Conservation (phyloP, 1,284 basidiomycete species). For the Golubevia sp. region DNA sequence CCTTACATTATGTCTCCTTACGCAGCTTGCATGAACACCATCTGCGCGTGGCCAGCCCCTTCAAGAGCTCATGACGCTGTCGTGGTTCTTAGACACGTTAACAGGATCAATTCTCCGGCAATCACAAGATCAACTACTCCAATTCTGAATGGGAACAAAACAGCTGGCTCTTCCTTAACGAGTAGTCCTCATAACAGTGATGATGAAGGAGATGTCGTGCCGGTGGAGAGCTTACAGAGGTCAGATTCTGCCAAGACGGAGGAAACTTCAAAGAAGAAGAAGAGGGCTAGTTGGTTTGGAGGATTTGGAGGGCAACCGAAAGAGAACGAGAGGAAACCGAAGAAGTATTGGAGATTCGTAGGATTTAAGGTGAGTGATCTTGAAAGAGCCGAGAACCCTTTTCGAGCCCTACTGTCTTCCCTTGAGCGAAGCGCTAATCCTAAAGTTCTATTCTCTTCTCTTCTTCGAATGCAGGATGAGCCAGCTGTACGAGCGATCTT, state of each 20-base stretch:
- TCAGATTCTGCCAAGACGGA: conserved; percentile 5
- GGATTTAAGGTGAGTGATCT: conserved; percentile 36
- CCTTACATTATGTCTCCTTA: conserved; percentile 64
- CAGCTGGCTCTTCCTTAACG: conserved; percentile 17
- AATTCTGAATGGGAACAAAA: conserved; percentile 26
- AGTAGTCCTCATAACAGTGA: conserved; percentile 26
- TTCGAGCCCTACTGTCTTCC: neutral
- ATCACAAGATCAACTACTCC: conserved; percentile 10
- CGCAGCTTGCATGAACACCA: conserved; percentile 63
- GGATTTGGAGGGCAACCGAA: conserved; percentile 14
- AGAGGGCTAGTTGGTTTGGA: conserved; percentile 34
- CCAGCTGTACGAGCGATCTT: conserved; percentile 41
- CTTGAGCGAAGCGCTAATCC: neutral
- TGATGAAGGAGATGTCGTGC: conserved; percentile 58
- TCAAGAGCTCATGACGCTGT: conserved; percentile 57
- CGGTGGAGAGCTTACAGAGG: conserved; percentile 43
- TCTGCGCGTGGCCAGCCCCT: conserved; percentile 62
- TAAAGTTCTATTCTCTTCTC: too few relatives aligned
- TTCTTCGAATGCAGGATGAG: conserved; percentile 19
- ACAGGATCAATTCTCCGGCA: conserved; percentile 14
- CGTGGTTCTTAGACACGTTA: conserved; percentile 50
- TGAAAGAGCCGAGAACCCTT: neutral
- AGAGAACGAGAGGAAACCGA: conserved; percentile 40
- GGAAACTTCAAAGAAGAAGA: conserved; percentile 29
- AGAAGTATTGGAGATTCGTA: conserved; percentile 63